These are phyloP conservation scores for Saitoella complicata DNA, from an alignment of 805 yeast species.

Conservation along the genomic window DNA sequence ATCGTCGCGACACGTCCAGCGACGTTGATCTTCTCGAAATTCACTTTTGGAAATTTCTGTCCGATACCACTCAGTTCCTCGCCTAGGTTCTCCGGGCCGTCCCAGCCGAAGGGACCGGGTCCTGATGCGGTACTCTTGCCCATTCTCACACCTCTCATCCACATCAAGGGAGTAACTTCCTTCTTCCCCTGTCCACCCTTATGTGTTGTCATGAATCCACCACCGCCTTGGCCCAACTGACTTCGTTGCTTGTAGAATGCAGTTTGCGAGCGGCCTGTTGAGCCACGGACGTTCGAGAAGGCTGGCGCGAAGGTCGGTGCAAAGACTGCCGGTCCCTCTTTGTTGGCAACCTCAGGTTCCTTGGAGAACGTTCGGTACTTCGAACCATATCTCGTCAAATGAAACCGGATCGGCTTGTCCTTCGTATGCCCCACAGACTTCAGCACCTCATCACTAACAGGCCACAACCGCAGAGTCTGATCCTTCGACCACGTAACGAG, in stretches of 20 bases:
- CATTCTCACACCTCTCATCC: conserved; percentile 87
- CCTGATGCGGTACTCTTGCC: conserved; percentile 33
- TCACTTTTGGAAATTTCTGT: conserved; percentile 70
- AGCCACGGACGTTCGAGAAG: neutral
- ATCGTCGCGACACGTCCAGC: conserved; percentile 66
- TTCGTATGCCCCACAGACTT: conserved; percentile 24
- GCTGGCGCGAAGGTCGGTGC: neutral
- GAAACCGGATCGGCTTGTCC: conserved; percentile 23
- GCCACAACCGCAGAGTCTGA: conserved; percentile 72
- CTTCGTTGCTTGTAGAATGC: neutral
- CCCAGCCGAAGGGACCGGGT: conserved; percentile 5
- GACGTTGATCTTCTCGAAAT: conserved; percentile 76
- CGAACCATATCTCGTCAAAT: conserved; percentile 27
- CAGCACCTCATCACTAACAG: conserved; percentile 34
- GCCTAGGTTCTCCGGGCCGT: conserved; percentile 48
- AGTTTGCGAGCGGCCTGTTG: neutral
- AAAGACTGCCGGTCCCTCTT: neutral
- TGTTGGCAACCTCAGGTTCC: conserved; percentile 27
- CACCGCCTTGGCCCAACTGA: neutral
- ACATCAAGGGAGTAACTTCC: conserved; percentile 52
- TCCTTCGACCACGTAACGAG: conserved; percentile 90
- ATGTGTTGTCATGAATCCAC: conserved; percentile 9
- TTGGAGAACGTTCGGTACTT: conserved; percentile 33
- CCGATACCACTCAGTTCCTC: conserved; percentile 85
- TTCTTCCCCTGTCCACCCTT: conserved; percentile 4